phyloP scores from a whole-genome alignment of 805 yeast genomes.

The Candida manassasensis region DNA sequence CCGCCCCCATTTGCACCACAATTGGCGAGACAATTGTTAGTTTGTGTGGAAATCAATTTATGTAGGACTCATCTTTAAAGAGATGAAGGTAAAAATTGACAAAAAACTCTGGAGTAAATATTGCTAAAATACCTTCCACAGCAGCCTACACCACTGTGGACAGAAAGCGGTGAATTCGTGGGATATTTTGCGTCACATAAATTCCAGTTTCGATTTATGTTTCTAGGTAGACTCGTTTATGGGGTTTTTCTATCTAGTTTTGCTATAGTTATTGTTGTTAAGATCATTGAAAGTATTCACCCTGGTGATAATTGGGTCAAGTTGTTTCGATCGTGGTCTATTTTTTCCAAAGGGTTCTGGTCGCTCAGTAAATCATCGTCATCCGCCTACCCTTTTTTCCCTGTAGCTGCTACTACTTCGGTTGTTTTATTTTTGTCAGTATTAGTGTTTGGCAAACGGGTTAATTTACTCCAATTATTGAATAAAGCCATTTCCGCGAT shows the following conservation, averaged over 20 bases:
- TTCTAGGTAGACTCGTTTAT: not conserved
- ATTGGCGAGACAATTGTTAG: too few species aligned
- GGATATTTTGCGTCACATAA: too few species aligned
- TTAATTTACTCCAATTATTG: constrained; percentile 9
- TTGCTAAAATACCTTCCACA: too few species aligned
- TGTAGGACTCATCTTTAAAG: too few species aligned
- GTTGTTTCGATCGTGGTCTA: constrained; percentile 1
- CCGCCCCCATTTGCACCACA: too few species aligned
- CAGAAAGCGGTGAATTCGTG: too few species aligned
- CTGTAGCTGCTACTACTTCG: constrained; percentile 12
- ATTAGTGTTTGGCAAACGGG: not conserved
- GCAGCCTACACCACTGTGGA: too few species aligned
- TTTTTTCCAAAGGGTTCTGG: constrained; percentile 5
- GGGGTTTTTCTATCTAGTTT: not conserved
- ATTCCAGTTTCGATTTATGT: not conserved
- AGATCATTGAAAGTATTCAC: not conserved
- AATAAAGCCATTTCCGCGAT: constrained; percentile 9
- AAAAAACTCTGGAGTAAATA: too few species aligned
- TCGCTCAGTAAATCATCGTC: constrained; percentile 1
- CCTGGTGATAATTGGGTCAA: not conserved
- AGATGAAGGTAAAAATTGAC: too few species aligned
- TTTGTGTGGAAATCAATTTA: too few species aligned
- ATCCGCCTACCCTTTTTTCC: not conserved
- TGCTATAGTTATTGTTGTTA: not conserved
- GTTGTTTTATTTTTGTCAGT: constrained; percentile 8